Conservation (phyloP, 176 grass and related monocot species). For the Eremochloa ophiuroides region DNA sequence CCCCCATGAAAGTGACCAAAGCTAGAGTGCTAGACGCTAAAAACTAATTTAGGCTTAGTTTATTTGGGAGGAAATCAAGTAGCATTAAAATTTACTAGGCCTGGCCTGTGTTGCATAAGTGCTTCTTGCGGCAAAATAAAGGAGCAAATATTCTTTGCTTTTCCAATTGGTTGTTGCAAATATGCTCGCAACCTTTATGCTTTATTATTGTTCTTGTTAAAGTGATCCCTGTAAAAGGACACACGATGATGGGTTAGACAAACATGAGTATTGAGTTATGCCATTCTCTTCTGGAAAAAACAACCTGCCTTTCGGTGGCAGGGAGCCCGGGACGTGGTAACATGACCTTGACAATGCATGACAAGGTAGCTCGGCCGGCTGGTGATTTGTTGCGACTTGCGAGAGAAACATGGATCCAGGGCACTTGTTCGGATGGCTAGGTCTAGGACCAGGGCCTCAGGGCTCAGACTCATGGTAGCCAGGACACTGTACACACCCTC, state of each 20-base stretch:
- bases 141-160: constrained; percentile 8
- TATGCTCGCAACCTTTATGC: constrained; percentile 16
- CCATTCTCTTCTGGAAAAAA: too few species aligned
- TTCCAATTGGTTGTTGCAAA: not conserved
- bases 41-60: not conserved
- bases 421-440: not conserved
- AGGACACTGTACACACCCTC: not conserved
- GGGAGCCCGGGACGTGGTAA: too few species aligned
- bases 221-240: not conserved
- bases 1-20: not conserved
- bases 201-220: not conserved
- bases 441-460: not conserved
- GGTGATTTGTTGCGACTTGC: too few species aligned
- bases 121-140: not conserved
- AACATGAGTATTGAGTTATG: too few species aligned
- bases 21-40: not conserved
- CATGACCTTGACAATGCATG: too few species aligned
- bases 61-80: not conserved
- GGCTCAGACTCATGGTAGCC: not conserved
- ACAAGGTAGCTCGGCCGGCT: too few species aligned
- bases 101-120: not conserved
- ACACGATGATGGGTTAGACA: not conserved
- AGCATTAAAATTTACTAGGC: not conserved
- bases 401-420: too few species aligned
- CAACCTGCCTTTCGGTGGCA: too few species aligned